Evolutionary conservation across 257 asterid species (phyloP).

Genomic region (Forsythia suspensa): DNA sequence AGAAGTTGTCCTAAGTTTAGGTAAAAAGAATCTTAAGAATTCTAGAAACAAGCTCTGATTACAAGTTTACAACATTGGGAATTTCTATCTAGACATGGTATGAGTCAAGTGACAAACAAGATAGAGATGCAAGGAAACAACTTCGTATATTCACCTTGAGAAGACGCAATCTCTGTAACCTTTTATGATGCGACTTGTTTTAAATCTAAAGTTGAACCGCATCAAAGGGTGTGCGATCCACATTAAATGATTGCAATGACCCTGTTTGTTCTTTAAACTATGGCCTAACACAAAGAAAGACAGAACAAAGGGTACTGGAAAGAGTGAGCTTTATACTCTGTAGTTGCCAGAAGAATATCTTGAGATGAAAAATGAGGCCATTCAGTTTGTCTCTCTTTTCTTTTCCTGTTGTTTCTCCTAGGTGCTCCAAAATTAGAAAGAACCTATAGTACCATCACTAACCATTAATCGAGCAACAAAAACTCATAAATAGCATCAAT

Average conservation of each 20-base stretch:
- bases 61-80: background rate
- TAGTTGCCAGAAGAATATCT: background rate
- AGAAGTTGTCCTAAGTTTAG: background rate
- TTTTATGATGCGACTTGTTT: background rate
- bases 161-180: background rate
- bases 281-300: background rate
- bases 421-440: background rate
- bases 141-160: too few relatives aligned
- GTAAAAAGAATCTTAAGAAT: background rate
- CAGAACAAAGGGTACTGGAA: background rate
- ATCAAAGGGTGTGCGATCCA: background rate
- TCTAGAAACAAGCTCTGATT: background rate
- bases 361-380: background rate
- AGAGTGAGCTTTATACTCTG: background rate
- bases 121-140: background rate
- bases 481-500: background rate
- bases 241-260: background rate
- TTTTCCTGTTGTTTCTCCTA: background rate
- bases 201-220: background rate
- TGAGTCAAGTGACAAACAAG: slow-evolving; percentile 1
- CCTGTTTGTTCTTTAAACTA: background rate
- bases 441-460: background rate
- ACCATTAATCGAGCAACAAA: background rate
- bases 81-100: background rate
- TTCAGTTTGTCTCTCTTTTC: background rate